A percentile compares a stretch with the other conserved stretches of the same genome.
Evolutionary conservation across 2,329 filamentous ascomycete species (phyloP).

Genomic region (Penicillium psychrosexuale): DNA sequence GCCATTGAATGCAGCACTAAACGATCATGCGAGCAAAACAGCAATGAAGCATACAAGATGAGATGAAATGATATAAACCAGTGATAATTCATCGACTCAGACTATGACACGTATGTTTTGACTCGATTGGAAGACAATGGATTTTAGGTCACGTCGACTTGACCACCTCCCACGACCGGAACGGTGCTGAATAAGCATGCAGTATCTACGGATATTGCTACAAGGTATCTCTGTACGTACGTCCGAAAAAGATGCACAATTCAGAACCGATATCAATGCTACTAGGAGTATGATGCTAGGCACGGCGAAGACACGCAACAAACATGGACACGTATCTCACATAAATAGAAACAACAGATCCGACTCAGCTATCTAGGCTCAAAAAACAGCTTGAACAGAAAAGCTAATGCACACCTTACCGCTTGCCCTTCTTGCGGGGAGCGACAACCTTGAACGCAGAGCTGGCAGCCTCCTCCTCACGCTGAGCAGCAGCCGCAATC

Average conservation of each 20-base stretch:
- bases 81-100: neutral
- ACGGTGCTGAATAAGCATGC: neutral
- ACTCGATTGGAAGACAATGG: neutral
- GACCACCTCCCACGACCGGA: neutral
- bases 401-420: constrained; percentile 50
- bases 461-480: constrained; percentile 46
- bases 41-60: too few relatives aligned
- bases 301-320: neutral
- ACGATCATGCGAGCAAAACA: too few relatives aligned
- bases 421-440: constrained; percentile 82
- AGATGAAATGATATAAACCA: too few relatives aligned
- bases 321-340: constrained; percentile 1
- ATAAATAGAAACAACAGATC: constrained; percentile 4
- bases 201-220: neutral
- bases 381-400: neutral
- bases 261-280: neutral
- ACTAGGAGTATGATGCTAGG: neutral
- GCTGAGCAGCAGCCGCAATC: constrained; percentile 41
- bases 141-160: neutral
- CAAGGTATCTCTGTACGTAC: neutral
- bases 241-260: neutral
- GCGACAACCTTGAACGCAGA: constrained; percentile 85
- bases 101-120: too few relatives aligned
- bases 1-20: too few relatives aligned
- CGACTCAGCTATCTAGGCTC: neutral